Evolutionary conservation across 164 flowering plant species (phyloP).

Genomic region (Magnolia kwangsiensis): DNA sequence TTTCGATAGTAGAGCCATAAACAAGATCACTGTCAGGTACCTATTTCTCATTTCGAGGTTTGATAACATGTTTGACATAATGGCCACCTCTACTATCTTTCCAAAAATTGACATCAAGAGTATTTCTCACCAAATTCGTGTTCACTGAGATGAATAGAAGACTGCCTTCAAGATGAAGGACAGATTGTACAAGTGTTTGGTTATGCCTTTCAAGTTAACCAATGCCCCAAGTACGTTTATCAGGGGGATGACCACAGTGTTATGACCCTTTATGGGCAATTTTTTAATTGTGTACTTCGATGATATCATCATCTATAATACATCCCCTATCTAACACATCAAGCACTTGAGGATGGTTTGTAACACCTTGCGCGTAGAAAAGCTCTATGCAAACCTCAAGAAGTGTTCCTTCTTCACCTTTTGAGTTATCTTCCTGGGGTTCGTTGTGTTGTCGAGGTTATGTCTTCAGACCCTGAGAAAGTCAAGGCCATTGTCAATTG

Average conservation of each 20-base stretch:
- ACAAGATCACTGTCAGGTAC: conserved; percentile 5
- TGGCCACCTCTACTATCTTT: neutral
- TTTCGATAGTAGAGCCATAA: conserved; percentile 2
- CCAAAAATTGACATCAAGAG: neutral
- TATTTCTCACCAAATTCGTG: too few relatives aligned
- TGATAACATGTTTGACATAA: neutral
- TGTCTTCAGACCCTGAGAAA: too few relatives aligned
- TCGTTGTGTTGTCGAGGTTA: too few relatives aligned
- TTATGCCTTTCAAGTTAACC: neutral
- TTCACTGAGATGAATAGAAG: neutral
- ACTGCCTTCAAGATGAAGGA: neutral
- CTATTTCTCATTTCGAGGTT: neutral
- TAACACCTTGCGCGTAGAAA: neutral
- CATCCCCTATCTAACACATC: neutral
- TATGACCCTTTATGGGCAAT: neutral
- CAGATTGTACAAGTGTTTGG: neutral
- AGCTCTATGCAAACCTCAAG: too few relatives aligned
- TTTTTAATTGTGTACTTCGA: neutral
- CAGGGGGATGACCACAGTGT: neutral
- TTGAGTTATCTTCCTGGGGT: too few relatives aligned
- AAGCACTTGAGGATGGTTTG: neutral
- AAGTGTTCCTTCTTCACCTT: too few relatives aligned
- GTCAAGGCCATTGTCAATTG: too few relatives aligned
- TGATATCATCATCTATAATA: conserved; percentile 9
- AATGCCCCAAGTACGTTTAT: conserved; percentile 6